A percentile compares a stretch with the other conserved stretches of the same genome.
Evolutionary conservation across 2,329 filamentous ascomycete genomes (phyloP).

Genomic region (Sporothrix curviconia): DNA sequence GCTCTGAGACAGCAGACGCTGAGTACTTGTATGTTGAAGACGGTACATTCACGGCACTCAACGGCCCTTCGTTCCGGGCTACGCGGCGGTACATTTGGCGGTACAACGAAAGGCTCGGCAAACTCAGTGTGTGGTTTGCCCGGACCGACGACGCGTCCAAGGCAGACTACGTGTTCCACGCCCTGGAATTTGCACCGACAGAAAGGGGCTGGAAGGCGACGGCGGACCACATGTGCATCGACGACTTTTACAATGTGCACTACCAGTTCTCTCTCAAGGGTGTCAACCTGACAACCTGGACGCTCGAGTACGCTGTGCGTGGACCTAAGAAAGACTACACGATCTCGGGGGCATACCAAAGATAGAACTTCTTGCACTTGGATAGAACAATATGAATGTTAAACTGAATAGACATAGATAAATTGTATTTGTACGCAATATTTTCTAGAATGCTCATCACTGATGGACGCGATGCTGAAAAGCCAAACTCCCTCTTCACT

Average conservation of each 20-base stretch:
- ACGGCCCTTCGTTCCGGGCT: constrained; percentile 47
- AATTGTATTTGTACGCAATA: neutral
- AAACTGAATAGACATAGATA: too few relatives aligned
- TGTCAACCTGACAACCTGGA: constrained; percentile 52
- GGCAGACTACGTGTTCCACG: constrained; percentile 70
- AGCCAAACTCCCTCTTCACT: neutral
- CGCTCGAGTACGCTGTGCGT: constrained; percentile 57
- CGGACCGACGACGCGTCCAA: constrained; percentile 53
- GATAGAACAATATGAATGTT: neutral
- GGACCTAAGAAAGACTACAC: constrained; percentile 71
- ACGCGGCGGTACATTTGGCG: constrained; percentile 66
- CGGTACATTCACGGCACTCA: constrained; percentile 52
- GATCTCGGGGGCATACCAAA: constrained; percentile 47
- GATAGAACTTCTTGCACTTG: neutral
- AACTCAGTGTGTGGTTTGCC: constrained; percentile 67
- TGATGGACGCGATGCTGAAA: too few relatives aligned
- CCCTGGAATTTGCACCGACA: constrained; percentile 50
- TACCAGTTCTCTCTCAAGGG: constrained; percentile 61
- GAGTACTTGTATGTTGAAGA: constrained; percentile 67
- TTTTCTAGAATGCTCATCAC: too few relatives aligned
- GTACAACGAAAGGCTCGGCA: constrained; percentile 55
- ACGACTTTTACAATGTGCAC: constrained; percentile 64
- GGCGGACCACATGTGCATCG: constrained; percentile 62
- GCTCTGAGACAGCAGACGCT: constrained; percentile 20
- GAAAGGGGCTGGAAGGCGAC: constrained; percentile 52